phyloP scores from a whole-genome alignment of 768 basidiomycete genomes.

The Suillus bovinus region DNA sequence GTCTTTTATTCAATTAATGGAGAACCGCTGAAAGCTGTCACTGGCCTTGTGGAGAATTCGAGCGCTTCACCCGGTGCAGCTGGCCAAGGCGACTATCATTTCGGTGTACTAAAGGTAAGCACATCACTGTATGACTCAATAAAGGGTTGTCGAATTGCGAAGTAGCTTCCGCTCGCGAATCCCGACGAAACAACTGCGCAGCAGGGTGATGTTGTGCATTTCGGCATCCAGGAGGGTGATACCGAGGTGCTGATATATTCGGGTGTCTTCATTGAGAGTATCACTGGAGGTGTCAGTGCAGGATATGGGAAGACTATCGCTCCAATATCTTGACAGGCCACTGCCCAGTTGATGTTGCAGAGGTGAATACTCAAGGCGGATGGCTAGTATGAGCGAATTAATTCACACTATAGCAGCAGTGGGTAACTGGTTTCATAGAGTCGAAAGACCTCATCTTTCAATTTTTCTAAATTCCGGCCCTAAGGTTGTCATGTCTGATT shows the following conservation, averaged over 20 bases:
- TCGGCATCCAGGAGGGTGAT: conserved; percentile 59
- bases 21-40: conserved; percentile 42
- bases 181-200: conserved; percentile 44
- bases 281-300: conserved; percentile 37
- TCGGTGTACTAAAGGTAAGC: conserved; percentile 58
- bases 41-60: conserved; percentile 41
- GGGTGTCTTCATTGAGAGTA: conserved; percentile 55
- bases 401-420: too few relatives aligned
- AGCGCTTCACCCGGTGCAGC: conserved; percentile 39
- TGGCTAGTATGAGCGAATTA: conserved; percentile 8
- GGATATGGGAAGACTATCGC: conserved; percentile 26
- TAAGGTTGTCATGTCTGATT: too few relatives aligned
- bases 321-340: conserved; percentile 11
- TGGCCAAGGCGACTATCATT: conserved; percentile 61
- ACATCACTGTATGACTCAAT: not conserved
- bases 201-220: conserved; percentile 56
- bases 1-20: conserved; percentile 52
- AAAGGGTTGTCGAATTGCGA: not conserved
- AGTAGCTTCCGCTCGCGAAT: conserved; percentile 54
- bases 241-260: conserved; percentile 57
- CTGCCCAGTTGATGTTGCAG: not conserved
- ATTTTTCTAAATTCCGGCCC: too few relatives aligned
- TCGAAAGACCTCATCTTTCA: too few relatives aligned
- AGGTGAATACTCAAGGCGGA: not conserved
- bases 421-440: too few relatives aligned